Conservation (phyloP, 768 basidiomycete genomes). For the Macrolepiota dolichaula region DNA sequence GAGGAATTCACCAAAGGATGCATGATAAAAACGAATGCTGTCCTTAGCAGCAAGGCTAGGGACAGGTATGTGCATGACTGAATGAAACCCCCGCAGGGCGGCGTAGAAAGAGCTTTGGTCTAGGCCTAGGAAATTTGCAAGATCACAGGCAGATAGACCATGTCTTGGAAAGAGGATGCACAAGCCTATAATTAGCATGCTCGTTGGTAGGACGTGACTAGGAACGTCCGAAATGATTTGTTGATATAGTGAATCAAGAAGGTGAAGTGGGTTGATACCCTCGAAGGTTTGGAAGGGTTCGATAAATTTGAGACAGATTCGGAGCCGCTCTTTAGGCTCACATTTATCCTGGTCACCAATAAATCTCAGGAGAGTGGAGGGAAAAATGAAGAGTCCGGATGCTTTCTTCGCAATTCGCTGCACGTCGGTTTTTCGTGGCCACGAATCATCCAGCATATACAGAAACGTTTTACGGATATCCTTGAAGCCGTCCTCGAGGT, state of each 20-base stretch:
- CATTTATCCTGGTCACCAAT: neutral
- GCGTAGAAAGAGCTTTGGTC: neutral
- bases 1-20: too few species aligned
- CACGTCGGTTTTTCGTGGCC: neutral
- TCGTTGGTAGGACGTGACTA: neutral
- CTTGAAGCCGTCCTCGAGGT: neutral
- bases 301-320: neutral
- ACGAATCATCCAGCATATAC: neutral
- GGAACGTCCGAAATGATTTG: neutral
- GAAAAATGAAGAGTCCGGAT: neutral
- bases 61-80: too few species aligned
- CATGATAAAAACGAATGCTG: neutral
- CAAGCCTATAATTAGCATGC: neutral
- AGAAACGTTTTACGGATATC: neutral
- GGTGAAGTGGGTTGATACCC: neutral
- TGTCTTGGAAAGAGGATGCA: too few species aligned
- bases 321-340: neutral
- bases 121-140: neutral
- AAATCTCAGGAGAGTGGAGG: neutral
- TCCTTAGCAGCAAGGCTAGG: neutral
- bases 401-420: neutral
- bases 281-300: neutral
- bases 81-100: neutral
- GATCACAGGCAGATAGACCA: too few species aligned
- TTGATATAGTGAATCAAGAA: neutral